Percentiles rank a stretch among this genome's conserved stretches.
These are phyloP conservation scores for Sarocladium kiliense DNA, from an alignment of 2,329 filamentous ascomycete genomes.

Conservation along the genomic window DNA sequence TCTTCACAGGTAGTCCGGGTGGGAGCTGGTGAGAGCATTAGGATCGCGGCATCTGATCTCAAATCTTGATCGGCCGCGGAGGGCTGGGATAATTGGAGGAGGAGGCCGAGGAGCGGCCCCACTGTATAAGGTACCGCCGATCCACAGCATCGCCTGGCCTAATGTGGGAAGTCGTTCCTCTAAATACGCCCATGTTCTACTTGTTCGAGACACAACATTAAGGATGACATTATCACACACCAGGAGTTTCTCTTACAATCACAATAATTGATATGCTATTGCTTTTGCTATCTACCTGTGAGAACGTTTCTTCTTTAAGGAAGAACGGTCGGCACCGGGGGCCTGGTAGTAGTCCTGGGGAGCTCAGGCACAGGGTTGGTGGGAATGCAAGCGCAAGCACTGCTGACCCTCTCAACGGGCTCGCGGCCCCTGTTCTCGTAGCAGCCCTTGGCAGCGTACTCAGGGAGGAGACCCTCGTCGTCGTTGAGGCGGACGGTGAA, in stretches of 20 bases:
- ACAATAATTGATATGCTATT: background rate
- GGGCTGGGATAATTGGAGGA: too few species aligned
- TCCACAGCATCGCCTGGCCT: too few species aligned
- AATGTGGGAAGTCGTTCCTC: background rate
- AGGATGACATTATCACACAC: too few species aligned
- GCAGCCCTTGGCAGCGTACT: constrained; percentile 16
- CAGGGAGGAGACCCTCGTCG: constrained; percentile 15
- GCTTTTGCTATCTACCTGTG: background rate
- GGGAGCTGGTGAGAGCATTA: too few species aligned
- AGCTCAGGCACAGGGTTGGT: constrained; percentile 17
- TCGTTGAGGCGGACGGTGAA: constrained; percentile 15
- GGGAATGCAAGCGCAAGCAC: constrained; percentile 18
- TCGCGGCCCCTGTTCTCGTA: constrained; percentile 10
- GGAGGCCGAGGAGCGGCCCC: too few species aligned
- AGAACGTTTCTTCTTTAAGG: constrained; percentile 6
- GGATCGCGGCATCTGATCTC: background rate
- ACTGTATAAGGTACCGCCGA: background rate
- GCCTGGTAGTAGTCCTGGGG: constrained; percentile 18
- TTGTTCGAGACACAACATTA: background rate
- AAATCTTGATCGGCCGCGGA: background rate
- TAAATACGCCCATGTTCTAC: too few species aligned
- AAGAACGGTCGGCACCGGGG: constrained; percentile 17
- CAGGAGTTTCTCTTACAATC: too few species aligned
- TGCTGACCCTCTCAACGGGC: constrained; percentile 16
- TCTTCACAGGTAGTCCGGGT: too few species aligned